Base-by-base conservation (phyloP, 345 rosid genomes). In the Lagerstroemia speciosa region DNA sequence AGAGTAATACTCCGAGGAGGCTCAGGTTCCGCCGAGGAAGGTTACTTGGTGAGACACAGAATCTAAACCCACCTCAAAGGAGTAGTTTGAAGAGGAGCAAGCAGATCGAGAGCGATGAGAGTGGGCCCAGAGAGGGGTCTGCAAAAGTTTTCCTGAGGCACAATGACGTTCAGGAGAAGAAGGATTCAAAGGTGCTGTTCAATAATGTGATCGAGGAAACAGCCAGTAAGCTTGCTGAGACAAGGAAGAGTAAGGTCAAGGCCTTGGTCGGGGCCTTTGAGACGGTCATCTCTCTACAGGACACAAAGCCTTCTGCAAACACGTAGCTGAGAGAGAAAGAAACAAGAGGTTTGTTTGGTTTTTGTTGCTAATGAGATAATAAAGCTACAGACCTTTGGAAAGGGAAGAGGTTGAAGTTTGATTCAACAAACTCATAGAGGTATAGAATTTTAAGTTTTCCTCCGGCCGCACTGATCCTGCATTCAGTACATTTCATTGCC, bases 261-360 rank as follows among this genome's bases (percentile, higher is more conserved):
- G 99, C 97, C 71, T 82, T 94, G 81, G 99, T 91, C 24, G 92
- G 98, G 43, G 99, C 98, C 58, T 94, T 94, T 73, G 98, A 94
- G 79, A 79, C 98, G 5, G 92, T 94, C 74, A 94, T 94, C 80
- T 91, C 93, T 67, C 87, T 91, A 52, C 93, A 88, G 75, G 92
- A 86, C 48, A 62, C 32, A 67, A 81, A 82, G 62, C 82, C 90
- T 69, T 69, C 83, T 20, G 72, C 75, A 66, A 69, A 70, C 3
- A 64, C 29, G 19, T 36, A 36, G 10, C 29, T 3, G 30, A 37
- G 30, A 10, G 66, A 14, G 1, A 14, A 31, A 57, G 30, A 27
- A 53, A 57, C 22, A 26, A 57, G 32, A 57, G 26, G 26, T 50
- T 50, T 3, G 62, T 57, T 57, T 57, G 32, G 30, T 24, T 57